Evolutionary conservation across 2,329 filamentous ascomycete species (phyloP).

Genomic region (Aspergillus sp.): DNA sequence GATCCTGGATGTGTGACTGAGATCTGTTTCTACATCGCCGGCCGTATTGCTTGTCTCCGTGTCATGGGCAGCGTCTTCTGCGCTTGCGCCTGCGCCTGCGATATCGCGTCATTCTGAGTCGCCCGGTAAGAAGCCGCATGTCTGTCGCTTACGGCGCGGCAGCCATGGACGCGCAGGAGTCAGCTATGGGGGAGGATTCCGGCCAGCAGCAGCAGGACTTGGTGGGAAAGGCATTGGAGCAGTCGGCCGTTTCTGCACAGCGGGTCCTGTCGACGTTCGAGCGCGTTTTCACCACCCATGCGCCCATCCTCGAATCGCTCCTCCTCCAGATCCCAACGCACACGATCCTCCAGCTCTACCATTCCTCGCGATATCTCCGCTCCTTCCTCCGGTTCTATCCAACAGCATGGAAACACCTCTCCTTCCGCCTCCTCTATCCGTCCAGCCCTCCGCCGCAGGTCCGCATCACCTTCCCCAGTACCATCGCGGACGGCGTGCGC

Average conservation of each 20-base stretch:
- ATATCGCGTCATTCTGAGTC: constrained; percentile 20
- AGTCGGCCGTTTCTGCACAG: constrained; percentile 14
- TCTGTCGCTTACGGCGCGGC: constrained; percentile 8
- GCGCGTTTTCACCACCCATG: constrained; percentile 46
- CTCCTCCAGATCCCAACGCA: constrained; percentile 49
- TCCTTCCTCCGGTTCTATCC: constrained; percentile 48
- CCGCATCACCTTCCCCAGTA: constrained; percentile 26
- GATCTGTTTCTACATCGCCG: constrained; percentile 2
- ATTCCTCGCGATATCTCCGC: constrained; percentile 48
- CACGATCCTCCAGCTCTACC: constrained; percentile 49
- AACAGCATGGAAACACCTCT: constrained; percentile 52
- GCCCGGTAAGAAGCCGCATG: constrained; percentile 6
- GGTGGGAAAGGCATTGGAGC: constrained; percentile 17
- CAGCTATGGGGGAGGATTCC: constrained; percentile 3
- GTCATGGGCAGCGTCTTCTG: constrained; percentile 22
- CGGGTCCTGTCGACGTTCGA: constrained; percentile 42
- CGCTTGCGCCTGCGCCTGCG: constrained; percentile 18
- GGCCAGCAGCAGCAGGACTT: constrained; percentile 11
- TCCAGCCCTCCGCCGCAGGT: constrained; percentile 25
- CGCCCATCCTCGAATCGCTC: constrained; percentile 50
- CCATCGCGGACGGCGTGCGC: constrained; percentile 28
- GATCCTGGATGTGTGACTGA: constrained; percentile 14
- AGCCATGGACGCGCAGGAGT: background rate
- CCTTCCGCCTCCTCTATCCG: constrained; percentile 44
- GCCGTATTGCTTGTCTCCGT: constrained; percentile 12